Percentiles rank a stretch among this genome's conserved stretches.
Conservation (phyloP, 2,329 filamentous ascomycete genomes). For the Alternaria metachromatica region DNA sequence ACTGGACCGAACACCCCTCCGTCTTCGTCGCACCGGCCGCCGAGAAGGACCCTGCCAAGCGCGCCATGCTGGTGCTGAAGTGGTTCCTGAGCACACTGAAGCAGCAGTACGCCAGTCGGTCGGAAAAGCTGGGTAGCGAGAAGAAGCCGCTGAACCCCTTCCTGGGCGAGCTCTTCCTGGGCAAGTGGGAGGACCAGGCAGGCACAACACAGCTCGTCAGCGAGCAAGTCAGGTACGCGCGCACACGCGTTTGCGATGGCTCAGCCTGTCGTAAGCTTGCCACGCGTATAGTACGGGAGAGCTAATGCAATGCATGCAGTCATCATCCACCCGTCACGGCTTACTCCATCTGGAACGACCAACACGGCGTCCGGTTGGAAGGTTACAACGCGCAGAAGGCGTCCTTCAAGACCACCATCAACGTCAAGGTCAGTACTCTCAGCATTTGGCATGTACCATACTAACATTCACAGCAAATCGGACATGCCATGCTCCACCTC, state of each 20-base stretch:
- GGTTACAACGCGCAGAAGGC: constrained; percentile 98
- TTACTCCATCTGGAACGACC: constrained; percentile 87
- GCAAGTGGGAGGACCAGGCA: constrained; percentile 82
- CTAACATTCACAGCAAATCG: constrained; percentile 67
- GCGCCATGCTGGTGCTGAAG: constrained; percentile 86
- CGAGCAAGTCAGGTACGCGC: constrained; percentile 80
- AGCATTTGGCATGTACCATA: too few species aligned
- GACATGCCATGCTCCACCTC: constrained; percentile 83
- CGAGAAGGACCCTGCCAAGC: constrained; percentile 80
- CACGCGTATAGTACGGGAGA: background rate
- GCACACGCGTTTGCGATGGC: background rate
- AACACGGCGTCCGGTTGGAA: constrained; percentile 75
- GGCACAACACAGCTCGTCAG: constrained; percentile 87
- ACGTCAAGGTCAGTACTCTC: constrained; percentile 67
- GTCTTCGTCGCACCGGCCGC: constrained; percentile 82
- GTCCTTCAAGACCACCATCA: constrained; percentile 90
- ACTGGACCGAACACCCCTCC: constrained; percentile 63
- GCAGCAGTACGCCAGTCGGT: constrained; percentile 78
- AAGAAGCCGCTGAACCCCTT: constrained; percentile 99
- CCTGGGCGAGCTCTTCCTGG: constrained; percentile 90
- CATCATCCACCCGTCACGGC: constrained; percentile 96
- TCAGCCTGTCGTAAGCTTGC: background rate
- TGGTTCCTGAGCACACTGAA: constrained; percentile 96
- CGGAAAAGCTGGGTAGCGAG: constrained; percentile 85
- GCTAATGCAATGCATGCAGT: constrained; percentile 44